phyloP scores from a whole-genome alignment of 768 basidiomycete genomes.

The Coprinellus micaceus region DNA sequence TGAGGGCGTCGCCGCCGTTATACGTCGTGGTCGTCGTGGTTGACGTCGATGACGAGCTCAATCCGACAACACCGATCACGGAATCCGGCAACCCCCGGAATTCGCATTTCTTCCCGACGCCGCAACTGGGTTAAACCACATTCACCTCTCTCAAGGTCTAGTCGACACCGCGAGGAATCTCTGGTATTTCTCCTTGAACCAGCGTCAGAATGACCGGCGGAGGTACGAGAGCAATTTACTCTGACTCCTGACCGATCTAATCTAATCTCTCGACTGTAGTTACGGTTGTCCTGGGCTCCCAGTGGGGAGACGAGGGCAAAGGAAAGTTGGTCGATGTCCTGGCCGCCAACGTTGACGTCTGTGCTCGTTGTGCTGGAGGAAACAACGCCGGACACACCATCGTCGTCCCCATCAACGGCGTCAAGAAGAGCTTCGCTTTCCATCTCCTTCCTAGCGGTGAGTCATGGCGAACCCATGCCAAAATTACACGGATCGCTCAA shows the following conservation, averaged over 20 bases:
- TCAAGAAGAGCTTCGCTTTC: slow-evolving; percentile 87
- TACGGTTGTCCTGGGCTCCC: slow-evolving; percentile 79
- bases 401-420: slow-evolving; percentile 70
- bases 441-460: slow-evolving; percentile 91
- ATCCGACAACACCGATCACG: too few species aligned
- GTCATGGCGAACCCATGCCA: slow-evolving; percentile 20
- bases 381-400: slow-evolving; percentile 99
- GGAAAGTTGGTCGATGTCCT: slow-evolving; percentile 98
- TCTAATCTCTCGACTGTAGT: slow-evolving; percentile 27
- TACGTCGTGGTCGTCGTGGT: background rate
- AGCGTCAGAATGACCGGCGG: slow-evolving; percentile 37
- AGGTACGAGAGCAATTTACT: slow-evolving; percentile 6
- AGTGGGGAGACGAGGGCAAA: slow-evolving; percentile 94
- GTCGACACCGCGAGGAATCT: too few species aligned
- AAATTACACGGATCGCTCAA: background rate
- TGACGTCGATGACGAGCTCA: too few species aligned
- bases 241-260: background rate
- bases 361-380: slow-evolving; percentile 94
- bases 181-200: too few species aligned
- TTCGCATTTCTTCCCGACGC: too few species aligned
- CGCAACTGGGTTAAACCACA: too few species aligned
- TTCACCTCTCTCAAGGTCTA: too few species aligned
- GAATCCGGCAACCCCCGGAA: too few species aligned
- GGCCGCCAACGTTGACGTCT: slow-evolving; percentile 83
- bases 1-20: background rate